phyloP scores from a whole-genome alignment of 2,329 filamentous ascomycete species.

The Periconia sp. region DNA sequence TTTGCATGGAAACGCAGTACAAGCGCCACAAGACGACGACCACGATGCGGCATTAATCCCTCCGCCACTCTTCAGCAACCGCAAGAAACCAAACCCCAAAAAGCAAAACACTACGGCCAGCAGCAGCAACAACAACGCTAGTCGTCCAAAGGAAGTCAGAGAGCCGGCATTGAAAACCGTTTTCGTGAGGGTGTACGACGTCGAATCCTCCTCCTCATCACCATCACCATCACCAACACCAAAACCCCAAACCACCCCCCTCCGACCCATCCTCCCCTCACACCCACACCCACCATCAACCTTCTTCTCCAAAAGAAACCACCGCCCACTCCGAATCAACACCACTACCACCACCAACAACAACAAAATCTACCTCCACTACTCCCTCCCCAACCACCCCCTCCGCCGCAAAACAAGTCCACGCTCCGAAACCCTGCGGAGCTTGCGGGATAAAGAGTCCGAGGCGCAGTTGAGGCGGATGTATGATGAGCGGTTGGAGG shows the following conservation, averaged over 20 bases:
- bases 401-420: neutral
- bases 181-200: no score
- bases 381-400: neutral
- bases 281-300: neutral
- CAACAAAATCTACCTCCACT: neutral
- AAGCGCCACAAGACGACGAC: neutral
- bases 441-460: neutral
- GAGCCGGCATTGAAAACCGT: no score
- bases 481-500: neutral
- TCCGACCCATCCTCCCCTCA: neutral
- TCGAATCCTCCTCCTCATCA: no score
- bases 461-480: neutral
- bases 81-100: neutral
- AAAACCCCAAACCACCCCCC: neutral
- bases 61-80: neutral
- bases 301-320: no score
- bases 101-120: no score
- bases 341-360: no score
- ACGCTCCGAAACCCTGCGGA: neutral
- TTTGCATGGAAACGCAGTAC: no score
- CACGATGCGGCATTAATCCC: neutral
- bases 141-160: no score
- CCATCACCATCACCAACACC: neutral
- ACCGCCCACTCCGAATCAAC: no score
- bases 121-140: no score